phyloP scores from a whole-genome alignment of 2,329 filamentous ascomycete genomes.

The Diaporthe citriasiana region DNA sequence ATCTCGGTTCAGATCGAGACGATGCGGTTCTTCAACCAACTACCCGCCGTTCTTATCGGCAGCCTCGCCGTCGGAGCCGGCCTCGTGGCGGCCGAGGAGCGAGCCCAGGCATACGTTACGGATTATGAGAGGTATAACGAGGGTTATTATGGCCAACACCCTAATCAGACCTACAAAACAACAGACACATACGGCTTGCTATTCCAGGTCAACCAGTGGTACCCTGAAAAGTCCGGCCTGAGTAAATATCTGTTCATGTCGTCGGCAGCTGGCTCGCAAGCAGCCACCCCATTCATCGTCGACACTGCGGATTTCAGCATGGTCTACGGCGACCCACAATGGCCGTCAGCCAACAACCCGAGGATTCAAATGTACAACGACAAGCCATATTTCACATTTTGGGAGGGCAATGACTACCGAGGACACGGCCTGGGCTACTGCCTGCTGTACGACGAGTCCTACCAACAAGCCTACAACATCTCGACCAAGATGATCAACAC shows the following conservation, averaged over 20 bases:
- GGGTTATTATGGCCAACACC: constrained; percentile 37
- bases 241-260: constrained; percentile 39
- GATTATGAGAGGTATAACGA: constrained; percentile 39
- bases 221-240: constrained; percentile 39
- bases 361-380: constrained; percentile 41
- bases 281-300: constrained; percentile 41
- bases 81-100: constrained; percentile 39
- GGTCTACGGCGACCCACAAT: constrained; percentile 41
- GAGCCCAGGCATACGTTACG: constrained; percentile 36
- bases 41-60: constrained; percentile 38
- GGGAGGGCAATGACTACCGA: constrained; percentile 40
- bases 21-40: constrained; percentile 34
- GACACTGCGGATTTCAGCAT: constrained; percentile 40
- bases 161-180: constrained; percentile 39
- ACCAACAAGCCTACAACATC: constrained; percentile 39
- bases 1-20: not conserved
- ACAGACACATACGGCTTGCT: constrained; percentile 30
- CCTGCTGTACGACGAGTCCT: constrained; percentile 40
- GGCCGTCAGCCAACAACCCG: constrained; percentile 40
- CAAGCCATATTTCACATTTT: constrained; percentile 41
- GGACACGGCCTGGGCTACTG: constrained; percentile 41
- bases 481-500: constrained; percentile 42
- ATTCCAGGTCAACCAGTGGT: constrained; percentile 42
- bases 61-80: constrained; percentile 38
- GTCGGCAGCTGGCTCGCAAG: constrained; percentile 25